phyloP scores from a whole-genome alignment of 805 yeast genomes.

The Candida methanosorbosa region DNA sequence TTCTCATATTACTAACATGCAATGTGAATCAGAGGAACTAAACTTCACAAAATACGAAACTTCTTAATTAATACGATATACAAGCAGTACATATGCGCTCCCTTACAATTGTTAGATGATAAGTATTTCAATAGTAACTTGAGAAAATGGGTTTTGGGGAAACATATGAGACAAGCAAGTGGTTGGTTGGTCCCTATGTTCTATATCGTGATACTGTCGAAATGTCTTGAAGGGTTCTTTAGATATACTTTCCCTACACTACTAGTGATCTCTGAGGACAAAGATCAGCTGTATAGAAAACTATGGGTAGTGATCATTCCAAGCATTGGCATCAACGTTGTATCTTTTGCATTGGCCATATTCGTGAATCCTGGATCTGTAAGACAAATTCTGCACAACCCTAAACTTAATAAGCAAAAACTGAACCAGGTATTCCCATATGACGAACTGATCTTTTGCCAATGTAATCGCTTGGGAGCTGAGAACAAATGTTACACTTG shows the following conservation, averaged over 20 bases:
- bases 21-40: constrained; percentile 23
- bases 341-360: constrained; percentile 28
- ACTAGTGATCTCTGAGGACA: too few relatives aligned
- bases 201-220: constrained; percentile 17
- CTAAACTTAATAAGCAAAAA: constrained; percentile 5
- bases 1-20: not conserved
- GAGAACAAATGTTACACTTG: constrained; percentile 44
- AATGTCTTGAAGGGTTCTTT: constrained; percentile 18
- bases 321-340: constrained; percentile 24
- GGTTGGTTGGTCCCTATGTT: constrained; percentile 38
- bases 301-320: constrained; percentile 26
- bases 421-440: constrained; percentile 18
- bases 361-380: constrained; percentile 35
- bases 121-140: constrained; percentile 15
- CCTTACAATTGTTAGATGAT: constrained; percentile 14
- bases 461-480: too few relatives aligned
- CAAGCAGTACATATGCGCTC: not conserved
- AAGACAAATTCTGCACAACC: constrained; percentile 6
- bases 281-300: too few relatives aligned
- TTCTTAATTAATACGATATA: constrained; percentile 6
- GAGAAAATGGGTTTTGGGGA: constrained; percentile 4
- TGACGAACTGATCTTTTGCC: constrained; percentile 35
- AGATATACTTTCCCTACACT: constrained; percentile 11
- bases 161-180: constrained; percentile 8
- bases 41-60: constrained; percentile 16